Evolutionary conservation across 106 monocot genomes (phyloP), one percentile per base, ranked within the genome.

Genomic region (Cymbidium sinense): DNA sequence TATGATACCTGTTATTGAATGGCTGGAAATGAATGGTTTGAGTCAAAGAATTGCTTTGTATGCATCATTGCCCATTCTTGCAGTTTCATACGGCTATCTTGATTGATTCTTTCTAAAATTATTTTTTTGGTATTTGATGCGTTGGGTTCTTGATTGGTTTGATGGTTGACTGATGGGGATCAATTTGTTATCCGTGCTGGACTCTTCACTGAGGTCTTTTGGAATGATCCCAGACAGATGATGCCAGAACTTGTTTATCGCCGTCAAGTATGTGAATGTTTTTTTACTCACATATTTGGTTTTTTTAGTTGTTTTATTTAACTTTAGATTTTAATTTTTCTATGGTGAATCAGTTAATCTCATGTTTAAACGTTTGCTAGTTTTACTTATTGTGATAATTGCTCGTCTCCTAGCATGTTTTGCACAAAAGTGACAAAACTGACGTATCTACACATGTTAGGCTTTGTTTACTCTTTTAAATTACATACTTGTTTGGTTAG

Each of bases 181-280:
- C 96, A 96, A 73, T 94, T 94, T 90, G 96, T 91, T 35, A 91
- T 96, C 73, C 88, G 88, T 85, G 96, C 96, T 73, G 89, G 86
- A 29, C 39, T 83, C 34, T 80, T 81, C 50, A 96, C 93, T 69
- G 93, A 94, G 64, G 89, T 96, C 58, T 83, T 90, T 50, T 96
- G 93, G 96, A 96, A 96, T 86, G 96, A 96, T 74, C 83, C 89
- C 11, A 85, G 93, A 70, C 86, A 91, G 52, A 33, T 80, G 80
- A 83, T 79, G 79, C 89, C 96, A 75, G 96, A 96, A 13, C 93
- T 87, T 85, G 91, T 96, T 28, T 91, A 89, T 70, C 89, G 91
- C 20, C 93, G 91, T 31, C 87, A 85, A 77, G 96, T 96, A 85
- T 72, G 90, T 75, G 54, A 80, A 15, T 31, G 71, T 71, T 39